A percentile compares a stretch with the other conserved stretches of the same genome.
Evolutionary conservation across 2,329 filamentous ascomycete genomes (phyloP).

Genomic region (Sporothrix dimorphospora): DNA sequence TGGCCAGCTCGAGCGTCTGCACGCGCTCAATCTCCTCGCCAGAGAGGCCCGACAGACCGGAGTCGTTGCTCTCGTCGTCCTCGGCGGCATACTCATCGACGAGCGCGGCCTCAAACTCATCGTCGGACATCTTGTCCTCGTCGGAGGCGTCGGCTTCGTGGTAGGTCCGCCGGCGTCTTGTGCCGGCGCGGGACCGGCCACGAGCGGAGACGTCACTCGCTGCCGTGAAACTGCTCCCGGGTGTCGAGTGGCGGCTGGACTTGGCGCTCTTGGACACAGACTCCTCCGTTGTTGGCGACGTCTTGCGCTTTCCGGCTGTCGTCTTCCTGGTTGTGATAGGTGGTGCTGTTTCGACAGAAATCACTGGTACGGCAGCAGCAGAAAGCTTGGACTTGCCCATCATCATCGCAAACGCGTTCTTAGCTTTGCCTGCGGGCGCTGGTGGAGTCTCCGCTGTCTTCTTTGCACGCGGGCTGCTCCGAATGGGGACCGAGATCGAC

Average conservation of each 20-base stretch:
- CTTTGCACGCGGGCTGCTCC: constrained; percentile 43
- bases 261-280: constrained; percentile 68
- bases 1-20: constrained; percentile 75
- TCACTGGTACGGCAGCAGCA: neutral
- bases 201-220: constrained; percentile 38
- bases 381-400: constrained; percentile 50
- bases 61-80: constrained; percentile 46
- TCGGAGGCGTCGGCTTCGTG: constrained; percentile 62
- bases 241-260: constrained; percentile 75
- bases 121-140: constrained; percentile 71
- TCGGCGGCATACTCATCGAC: constrained; percentile 59
- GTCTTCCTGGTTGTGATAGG: constrained; percentile 34
- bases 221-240: constrained; percentile 50
- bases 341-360: constrained; percentile 13
- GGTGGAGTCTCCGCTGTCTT: constrained; percentile 35
- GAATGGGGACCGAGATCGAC: constrained; percentile 37
- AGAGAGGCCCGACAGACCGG: constrained; percentile 41
- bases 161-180: constrained; percentile 45
- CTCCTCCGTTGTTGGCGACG: constrained; percentile 40
- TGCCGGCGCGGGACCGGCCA: constrained; percentile 53
- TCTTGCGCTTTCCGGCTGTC: constrained; percentile 43
- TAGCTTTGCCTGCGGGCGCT: constrained; percentile 34
- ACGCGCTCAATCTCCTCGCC: constrained; percentile 66
- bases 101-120: constrained; percentile 79
- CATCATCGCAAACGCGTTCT: constrained; percentile 58